Conservation (phyloP, 2,329 filamentous ascomycete species). For the Pseudocercospora musae region DNA sequence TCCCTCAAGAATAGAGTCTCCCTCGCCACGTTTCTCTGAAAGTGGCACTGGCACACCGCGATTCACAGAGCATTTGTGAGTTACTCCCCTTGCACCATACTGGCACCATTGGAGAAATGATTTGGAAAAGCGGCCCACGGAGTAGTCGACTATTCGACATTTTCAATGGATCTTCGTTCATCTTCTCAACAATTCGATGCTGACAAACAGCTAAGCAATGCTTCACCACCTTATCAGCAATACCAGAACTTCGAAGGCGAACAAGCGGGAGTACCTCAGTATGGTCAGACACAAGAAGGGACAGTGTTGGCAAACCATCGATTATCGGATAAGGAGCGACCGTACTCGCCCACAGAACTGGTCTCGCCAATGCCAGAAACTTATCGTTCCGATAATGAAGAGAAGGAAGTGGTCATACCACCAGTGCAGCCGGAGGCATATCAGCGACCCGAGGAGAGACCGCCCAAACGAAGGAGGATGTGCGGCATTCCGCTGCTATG, state of each 20-base stretch:
- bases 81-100: neutral
- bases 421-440: slow-evolving; percentile 15
- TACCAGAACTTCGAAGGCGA: slow-evolving; percentile 22
- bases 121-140: neutral
- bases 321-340: slow-evolving; percentile 24
- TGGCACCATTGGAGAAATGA: neutral
- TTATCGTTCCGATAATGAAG: slow-evolving; percentile 26
- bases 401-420: slow-evolving; percentile 31
- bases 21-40: slow-evolving; percentile 23
- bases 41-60: slow-evolving; percentile 18
- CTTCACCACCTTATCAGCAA: slow-evolving; percentile 28
- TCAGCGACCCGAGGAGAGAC: slow-evolving; percentile 7
- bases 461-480: slow-evolving; percentile 14
- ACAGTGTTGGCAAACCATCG: slow-evolving; percentile 12
- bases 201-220: slow-evolving; percentile 14
- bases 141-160: neutral
- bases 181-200: neutral
- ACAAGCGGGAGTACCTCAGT: slow-evolving; percentile 17
- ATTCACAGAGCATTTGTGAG: slow-evolving; percentile 32
- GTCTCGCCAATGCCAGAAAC: slow-evolving; percentile 29
- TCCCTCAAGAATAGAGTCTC: slow-evolving; percentile 13
- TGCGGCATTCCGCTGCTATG: slow-evolving; percentile 21
- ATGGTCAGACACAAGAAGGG: slow-evolving; percentile 15
- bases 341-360: slow-evolving; percentile 25
- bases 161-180: neutral